Conservation (phyloP, 2,329 filamentous ascomycete genomes). For the Xylariaceae sp. region DNA sequence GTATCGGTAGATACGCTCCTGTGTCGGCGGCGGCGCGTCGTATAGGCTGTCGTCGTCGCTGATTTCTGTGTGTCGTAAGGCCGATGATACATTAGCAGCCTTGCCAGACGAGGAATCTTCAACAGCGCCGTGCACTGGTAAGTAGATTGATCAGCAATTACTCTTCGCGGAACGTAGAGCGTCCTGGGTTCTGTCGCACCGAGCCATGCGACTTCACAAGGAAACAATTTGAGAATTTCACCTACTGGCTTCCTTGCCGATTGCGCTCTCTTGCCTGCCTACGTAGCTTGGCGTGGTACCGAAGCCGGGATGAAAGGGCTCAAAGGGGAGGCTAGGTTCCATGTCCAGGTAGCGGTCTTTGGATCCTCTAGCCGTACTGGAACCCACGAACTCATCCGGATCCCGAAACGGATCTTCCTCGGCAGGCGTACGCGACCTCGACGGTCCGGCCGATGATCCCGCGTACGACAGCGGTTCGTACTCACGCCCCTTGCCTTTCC, state of each 20-base stretch:
- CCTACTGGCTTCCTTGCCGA: conserved; percentile 38
- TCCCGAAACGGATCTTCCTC: conserved; percentile 37
- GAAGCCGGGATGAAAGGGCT: conserved; percentile 37
- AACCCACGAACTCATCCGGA: conserved; percentile 27
- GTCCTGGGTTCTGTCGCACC: too few relatives aligned
- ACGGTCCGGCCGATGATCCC: conserved; percentile 27
- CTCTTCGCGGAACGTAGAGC: background rate
- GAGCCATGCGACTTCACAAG: background rate
- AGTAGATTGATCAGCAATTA: conserved; percentile 3
- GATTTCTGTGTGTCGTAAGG: background rate
- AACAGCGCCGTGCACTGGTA: conserved; percentile 38
- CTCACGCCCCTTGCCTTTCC: conserved; percentile 33
- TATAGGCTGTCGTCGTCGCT: conserved; percentile 39
- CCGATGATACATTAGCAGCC: conserved; percentile 8
- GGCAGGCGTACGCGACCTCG: conserved; percentile 29
- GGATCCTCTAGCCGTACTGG: conserved; percentile 21
- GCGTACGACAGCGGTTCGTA: conserved; percentile 28
- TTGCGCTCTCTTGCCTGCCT: conserved; percentile 40
- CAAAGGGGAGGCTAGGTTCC: conserved; percentile 31
- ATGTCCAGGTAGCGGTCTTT: conserved; percentile 24
- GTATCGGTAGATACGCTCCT: conserved; percentile 37
- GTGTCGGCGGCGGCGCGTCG: conserved; percentile 34
- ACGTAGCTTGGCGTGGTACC: conserved; percentile 35
- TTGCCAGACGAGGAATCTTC: conserved; percentile 11
- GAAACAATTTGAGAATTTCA: background rate